These are phyloP conservation scores for Peniophora sp. DNA, from an alignment of 1,284 basidiomycete species.

Conservation along the genomic window DNA sequence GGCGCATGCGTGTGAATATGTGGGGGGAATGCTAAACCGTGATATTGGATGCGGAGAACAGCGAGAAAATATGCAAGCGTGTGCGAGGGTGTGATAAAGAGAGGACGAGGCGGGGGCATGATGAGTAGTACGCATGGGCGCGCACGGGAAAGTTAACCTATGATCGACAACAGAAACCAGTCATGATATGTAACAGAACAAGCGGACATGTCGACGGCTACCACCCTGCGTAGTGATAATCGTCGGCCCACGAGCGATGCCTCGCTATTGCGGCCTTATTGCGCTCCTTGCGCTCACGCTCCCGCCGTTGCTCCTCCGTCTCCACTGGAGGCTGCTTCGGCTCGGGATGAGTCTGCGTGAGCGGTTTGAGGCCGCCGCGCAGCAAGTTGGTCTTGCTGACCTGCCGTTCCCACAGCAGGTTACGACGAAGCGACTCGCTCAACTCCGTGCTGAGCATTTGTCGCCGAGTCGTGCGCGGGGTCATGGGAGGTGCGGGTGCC, in stretches of 20 bases:
- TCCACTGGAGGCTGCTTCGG: constrained; percentile 13
- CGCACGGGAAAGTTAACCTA: too few species aligned
- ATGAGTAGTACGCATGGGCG: too few species aligned
- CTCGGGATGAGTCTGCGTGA: constrained; percentile 27
- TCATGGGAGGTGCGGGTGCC: constrained; percentile 59
- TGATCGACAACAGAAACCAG: too few species aligned
- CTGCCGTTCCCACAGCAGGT: constrained; percentile 81
- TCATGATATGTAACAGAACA: too few species aligned
- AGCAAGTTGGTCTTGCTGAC: constrained; percentile 46
- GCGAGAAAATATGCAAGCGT: too few species aligned
- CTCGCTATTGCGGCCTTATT: constrained; percentile 39
- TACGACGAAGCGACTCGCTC: constrained; percentile 76
- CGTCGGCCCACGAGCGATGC: constrained; percentile 63
- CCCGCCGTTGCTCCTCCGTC: constrained; percentile 5
- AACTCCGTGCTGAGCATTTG: constrained; percentile 82
- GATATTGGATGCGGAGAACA: too few species aligned
- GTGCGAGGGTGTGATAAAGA: too few species aligned
- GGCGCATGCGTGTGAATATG: too few species aligned
- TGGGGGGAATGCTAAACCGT: too few species aligned
- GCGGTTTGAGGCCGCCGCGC: constrained; percentile 29
- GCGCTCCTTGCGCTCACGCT: constrained; percentile 28
- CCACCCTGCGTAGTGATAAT: constrained; percentile 63
- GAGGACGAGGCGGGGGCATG: too few species aligned
- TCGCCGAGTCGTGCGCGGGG: constrained; percentile 77
- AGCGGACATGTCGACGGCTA: constrained; percentile 16